phyloP scores from a whole-genome alignment of 2,329 filamentous ascomycete species.

The Ophiostoma sp. region DNA sequence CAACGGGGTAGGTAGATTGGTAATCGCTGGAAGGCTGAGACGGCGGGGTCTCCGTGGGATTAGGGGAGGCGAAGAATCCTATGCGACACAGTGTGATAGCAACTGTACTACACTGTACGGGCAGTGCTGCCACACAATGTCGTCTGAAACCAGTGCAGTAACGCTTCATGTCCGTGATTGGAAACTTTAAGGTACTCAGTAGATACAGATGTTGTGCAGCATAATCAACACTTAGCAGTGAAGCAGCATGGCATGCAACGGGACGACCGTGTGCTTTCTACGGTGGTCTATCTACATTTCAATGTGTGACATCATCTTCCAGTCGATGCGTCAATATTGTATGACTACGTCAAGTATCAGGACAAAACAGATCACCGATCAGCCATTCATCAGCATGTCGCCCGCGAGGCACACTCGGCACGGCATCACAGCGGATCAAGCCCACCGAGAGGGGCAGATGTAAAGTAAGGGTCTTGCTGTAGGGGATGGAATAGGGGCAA shows the following conservation, averaged over 20 bases:
- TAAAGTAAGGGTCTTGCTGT: neutral
- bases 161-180: neutral
- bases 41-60: neutral
- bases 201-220: no score
- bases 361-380: neutral
- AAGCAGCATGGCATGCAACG: no score
- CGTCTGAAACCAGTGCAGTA: neutral
- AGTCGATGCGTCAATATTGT: no score
- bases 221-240: no score
- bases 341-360: neutral
- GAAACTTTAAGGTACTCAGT: neutral
- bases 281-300: no score
- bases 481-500: constrained; percentile 10
- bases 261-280: no score
- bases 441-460: constrained; percentile 2
- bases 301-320: no score
- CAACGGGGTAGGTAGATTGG: neutral
- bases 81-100: neutral
- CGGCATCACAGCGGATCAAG: constrained; percentile 8
- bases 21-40: constrained; percentile 8
- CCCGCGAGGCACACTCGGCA: neutral
- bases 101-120: neutral
- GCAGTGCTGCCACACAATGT: neutral
- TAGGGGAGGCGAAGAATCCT: neutral
- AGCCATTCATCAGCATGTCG: neutral